phyloP scores from a whole-genome alignment of 2,329 filamentous ascomycete species.

The Ceratocystis smalleyi region DNA sequence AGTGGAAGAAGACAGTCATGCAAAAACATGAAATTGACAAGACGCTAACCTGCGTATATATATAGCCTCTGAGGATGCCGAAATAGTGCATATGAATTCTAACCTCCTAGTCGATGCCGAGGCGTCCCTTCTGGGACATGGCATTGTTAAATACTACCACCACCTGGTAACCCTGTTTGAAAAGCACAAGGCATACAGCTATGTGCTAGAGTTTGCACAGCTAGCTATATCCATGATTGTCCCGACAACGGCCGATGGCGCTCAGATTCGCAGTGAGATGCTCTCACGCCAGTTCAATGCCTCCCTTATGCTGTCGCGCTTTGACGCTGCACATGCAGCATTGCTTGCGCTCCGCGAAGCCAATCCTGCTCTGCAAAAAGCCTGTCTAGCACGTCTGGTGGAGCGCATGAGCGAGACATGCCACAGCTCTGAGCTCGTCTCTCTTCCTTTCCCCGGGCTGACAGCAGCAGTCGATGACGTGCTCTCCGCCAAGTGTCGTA shows the following conservation, averaged over 20 bases:
- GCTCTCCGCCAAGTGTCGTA: slow-evolving; percentile 54
- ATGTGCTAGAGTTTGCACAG: slow-evolving; percentile 69
- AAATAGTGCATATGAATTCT: slow-evolving; percentile 27
- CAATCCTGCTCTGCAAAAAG: slow-evolving; percentile 46
- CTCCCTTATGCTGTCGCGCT: slow-evolving; percentile 62
- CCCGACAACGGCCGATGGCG: slow-evolving; percentile 18
- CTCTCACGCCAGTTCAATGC: slow-evolving; percentile 73
- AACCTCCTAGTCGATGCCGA: slow-evolving; percentile 24
- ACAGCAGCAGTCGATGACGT: slow-evolving; percentile 65
- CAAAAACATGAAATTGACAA: neutral
- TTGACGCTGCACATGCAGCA: slow-evolving; percentile 66
- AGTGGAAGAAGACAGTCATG: slow-evolving; percentile 25
- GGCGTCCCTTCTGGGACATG: slow-evolving; percentile 53
- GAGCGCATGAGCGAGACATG: slow-evolving; percentile 54
- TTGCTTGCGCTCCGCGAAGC: slow-evolving; percentile 57
- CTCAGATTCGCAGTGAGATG: slow-evolving; percentile 44
- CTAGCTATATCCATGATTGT: slow-evolving; percentile 52
- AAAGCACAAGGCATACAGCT: slow-evolving; percentile 57
- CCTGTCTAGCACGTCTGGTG: slow-evolving; percentile 54
- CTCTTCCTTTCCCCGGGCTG: slow-evolving; percentile 63
- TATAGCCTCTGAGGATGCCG: slow-evolving; percentile 32
- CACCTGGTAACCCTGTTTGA: slow-evolving; percentile 78
- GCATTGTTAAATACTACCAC: slow-evolving; percentile 68
- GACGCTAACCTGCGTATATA: neutral
- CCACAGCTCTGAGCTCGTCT: slow-evolving; percentile 51